phyloP scores from a whole-genome alignment of 2,329 filamentous ascomycete genomes.

The Pseudopithomyces chartarum region DNA sequence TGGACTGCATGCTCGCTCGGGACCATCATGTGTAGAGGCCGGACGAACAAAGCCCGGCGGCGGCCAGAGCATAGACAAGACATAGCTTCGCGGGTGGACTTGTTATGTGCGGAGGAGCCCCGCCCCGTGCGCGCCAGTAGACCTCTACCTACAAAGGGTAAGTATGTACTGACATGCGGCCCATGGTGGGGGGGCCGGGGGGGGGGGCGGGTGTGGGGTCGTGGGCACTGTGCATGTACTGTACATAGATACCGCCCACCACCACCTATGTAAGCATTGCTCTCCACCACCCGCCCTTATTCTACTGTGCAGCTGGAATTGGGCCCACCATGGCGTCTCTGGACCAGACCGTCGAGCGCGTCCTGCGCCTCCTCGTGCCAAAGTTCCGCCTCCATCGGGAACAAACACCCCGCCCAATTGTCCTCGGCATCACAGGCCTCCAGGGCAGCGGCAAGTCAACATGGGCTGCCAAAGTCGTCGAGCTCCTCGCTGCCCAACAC shows the following conservation, averaged over 20 bases:
- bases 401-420: conserved; percentile 66
- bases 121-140: too few relatives aligned
- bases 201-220: neutral
- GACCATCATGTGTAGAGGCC: neutral
- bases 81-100: neutral
- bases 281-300: too few relatives aligned
- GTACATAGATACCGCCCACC: neutral
- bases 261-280: neutral
- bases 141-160: too few relatives aligned
- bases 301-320: neutral
- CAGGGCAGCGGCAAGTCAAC: conserved; percentile 95
- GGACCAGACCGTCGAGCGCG: conserved; percentile 33
- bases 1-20: too few relatives aligned
- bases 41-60: neutral
- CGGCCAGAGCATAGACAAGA: too few relatives aligned
- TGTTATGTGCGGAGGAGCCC: neutral
- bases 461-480: conserved; percentile 59
- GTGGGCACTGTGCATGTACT: neutral
- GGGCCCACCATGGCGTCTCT: conserved; percentile 28
- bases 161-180: too few relatives aligned
- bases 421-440: conserved; percentile 87
- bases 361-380: conserved; percentile 34
- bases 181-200: too few relatives aligned
- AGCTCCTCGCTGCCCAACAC: conserved; percentile 28
- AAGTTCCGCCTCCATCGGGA: conserved; percentile 27